Base-by-base conservation (phyloP, 495 filamentous ascomycete species). In the Penicillium turbatum region DNA sequence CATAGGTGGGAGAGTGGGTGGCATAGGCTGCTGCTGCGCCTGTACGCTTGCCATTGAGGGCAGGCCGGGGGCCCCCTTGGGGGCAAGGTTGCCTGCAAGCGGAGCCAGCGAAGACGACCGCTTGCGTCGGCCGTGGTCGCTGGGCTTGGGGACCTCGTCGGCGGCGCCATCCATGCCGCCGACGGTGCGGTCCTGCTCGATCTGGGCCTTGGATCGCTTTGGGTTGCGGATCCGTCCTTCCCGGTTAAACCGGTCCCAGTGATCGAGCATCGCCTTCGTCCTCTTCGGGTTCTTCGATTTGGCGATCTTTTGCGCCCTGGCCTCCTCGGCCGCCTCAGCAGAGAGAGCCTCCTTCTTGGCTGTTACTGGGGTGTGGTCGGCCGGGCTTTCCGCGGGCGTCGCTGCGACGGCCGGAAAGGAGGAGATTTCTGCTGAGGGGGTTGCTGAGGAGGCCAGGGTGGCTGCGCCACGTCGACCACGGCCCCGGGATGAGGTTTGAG, bases 271-370 rank as follows among this genome's bases (percentile, higher is more conserved):
- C 10, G 75, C 75, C 48, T 75, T 70, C 10, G 73, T 74, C 6
- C 76, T 66, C 44, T 75, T 74, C 2, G 76, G 73, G 50, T 79
- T 76, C 64, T 78, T 79, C 17, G 73, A 75, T 47, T 76, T 76
- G 37, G 62, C 59, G 36, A 75, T 74, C 55, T 73, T 71, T 34
- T 69, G 55, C 2, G 67, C 65, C 19, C 70, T 68, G 12, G 64
- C 66, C 27, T 70, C 54, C 35, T 72, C 73, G 2, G 62, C 60
- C 13, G 69, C 60, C 35, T 74, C 72, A 0, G 29, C 36, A 12
- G 61, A 60, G 24, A 64, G 27, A 15, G 46, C 36, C n/a, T 66
- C 62, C 29, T 51, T 53, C 24, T 49, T 55, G 12, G 50, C 35
- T 42, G 38, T 30, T 26, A 46, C 45, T 4, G 37, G 37, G 6